Evolutionary conservation across 345 rosid genomes (phyloP).

Genomic region (Hirschfeldia incana): DNA sequence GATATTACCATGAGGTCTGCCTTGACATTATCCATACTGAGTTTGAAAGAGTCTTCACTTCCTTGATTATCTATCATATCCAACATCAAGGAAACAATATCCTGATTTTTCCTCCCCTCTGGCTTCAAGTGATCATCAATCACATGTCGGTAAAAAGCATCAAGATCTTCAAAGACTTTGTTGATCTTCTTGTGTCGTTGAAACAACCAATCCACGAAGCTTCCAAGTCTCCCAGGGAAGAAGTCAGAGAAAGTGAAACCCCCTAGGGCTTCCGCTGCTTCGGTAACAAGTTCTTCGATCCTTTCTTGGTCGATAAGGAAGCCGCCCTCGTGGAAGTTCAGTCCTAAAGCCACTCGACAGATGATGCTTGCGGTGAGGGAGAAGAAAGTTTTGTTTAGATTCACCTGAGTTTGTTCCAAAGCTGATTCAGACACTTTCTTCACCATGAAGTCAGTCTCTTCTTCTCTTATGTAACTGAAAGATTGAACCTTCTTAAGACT

Average conservation of each 20-base stretch:
- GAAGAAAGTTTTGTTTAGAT: slow-evolving; percentile 36
- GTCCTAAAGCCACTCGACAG: slow-evolving; percentile 48
- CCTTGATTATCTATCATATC: background rate
- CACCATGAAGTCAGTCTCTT: slow-evolving; percentile 23
- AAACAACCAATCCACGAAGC: slow-evolving; percentile 42
- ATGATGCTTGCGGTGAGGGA: slow-evolving; percentile 26
- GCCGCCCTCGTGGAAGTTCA: slow-evolving; percentile 33
- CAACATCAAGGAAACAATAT: slow-evolving; percentile 30
- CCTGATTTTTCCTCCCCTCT: slow-evolving; percentile 1
- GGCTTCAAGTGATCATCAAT: slow-evolving; percentile 55
- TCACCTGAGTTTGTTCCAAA: slow-evolving; percentile 6
- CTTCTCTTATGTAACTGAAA: slow-evolving; percentile 22
- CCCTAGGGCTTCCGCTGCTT: background rate
- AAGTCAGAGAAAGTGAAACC: slow-evolving; percentile 24
- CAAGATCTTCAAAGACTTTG: slow-evolving; percentile 39
- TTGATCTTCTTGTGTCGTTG: slow-evolving; percentile 31
- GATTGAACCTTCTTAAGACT: slow-evolving; percentile 13
- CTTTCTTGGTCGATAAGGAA: background rate
- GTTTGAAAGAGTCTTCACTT: background rate
- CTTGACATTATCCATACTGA: background rate
- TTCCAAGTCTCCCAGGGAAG: slow-evolving; percentile 43
- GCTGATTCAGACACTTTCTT: background rate
- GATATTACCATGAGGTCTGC: background rate
- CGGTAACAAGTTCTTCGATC: slow-evolving; percentile 8
- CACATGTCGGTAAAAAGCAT: slow-evolving; percentile 42